These are phyloP conservation scores for Phytophthora citrophthora DNA, from an alignment of 352 stramenopile genomes.

Conservation along the genomic window DNA sequence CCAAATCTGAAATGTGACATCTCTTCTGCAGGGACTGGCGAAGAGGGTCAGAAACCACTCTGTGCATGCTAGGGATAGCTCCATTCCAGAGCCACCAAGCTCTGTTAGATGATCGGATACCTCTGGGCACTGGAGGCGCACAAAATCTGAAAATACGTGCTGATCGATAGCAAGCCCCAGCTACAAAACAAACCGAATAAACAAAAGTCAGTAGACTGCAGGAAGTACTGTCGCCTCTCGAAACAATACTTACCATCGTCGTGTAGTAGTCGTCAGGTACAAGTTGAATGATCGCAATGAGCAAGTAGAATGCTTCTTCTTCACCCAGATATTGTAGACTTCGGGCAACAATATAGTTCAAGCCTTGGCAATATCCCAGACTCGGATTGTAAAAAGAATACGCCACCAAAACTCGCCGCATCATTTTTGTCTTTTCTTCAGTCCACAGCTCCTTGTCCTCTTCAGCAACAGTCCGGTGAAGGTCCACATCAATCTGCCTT, in stretches of 20 bases:
- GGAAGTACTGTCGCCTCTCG: not conserved
- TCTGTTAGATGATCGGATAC: conserved; percentile 66
- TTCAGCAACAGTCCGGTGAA: conserved; percentile 74
- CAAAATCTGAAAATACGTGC: conserved; percentile 88
- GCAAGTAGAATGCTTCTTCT: conserved; percentile 85
- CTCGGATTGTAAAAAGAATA: conserved; percentile 85
- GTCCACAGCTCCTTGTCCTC: conserved; percentile 72
- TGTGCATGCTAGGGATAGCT: conserved; percentile 86
- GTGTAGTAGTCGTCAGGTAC: conserved; percentile 90
- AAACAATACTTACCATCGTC: conserved; percentile 67
- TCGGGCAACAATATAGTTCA: conserved; percentile 89
- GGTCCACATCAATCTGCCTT: conserved; percentile 85
- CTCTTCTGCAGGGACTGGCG: conserved; percentile 74
- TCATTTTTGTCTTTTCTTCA: conserved; percentile 70
- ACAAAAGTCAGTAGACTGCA: too few relatives aligned
- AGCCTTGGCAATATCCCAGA: conserved; percentile 87
- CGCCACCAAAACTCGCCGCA: conserved; percentile 84
- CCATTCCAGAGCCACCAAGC: conserved; percentile 84
- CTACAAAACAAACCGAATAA: conserved; percentile 32
- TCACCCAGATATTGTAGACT: conserved; percentile 73
- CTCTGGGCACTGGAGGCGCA: conserved; percentile 75
- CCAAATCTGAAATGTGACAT: conserved; percentile 85
- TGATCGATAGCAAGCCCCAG: conserved; percentile 87
- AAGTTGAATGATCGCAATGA: conserved; percentile 78
- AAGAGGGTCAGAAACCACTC: conserved; percentile 92